Conservation (phyloP, 2,329 filamentous ascomycete species). For the Sclerotinia borealis region DNA sequence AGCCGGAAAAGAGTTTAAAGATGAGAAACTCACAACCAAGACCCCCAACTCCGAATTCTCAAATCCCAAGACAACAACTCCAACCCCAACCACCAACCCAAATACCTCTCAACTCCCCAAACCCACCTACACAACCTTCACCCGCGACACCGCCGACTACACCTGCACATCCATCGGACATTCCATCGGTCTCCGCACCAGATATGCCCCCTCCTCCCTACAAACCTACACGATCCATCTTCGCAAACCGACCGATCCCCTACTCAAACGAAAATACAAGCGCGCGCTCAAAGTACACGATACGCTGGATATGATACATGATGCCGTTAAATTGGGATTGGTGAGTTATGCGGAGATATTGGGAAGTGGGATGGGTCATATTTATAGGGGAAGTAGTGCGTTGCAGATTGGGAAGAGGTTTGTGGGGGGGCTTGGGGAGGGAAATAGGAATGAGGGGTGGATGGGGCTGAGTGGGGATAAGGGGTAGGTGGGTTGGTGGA, state of each 20-base stretch:
- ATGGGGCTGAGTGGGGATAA: conserved; percentile 15
- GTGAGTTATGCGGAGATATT: conserved; percentile 15
- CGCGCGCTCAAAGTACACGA: conserved; percentile 16
- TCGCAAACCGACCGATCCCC: conserved; percentile 12
- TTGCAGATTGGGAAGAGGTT: conserved; percentile 15
- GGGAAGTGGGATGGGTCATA: conserved; percentile 12
- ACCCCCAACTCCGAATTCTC: not conserved
- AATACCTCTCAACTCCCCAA: not conserved
- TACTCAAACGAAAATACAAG: conserved; percentile 14
- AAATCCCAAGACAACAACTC: not conserved
- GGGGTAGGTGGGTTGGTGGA: not conserved
- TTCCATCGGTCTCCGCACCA: conserved; percentile 13
- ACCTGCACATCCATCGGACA: conserved; percentile 12
- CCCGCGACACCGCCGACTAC: conserved; percentile 13
- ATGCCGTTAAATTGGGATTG: conserved; percentile 15
- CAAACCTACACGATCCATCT: conserved; percentile 12
- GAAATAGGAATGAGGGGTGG: conserved; percentile 4
- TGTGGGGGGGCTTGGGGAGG: conserved; percentile 10
- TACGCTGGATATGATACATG: conserved; percentile 17
- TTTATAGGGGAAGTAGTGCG: conserved; percentile 10
- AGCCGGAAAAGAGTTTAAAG: not conserved
- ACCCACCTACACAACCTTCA: conserved; percentile 8
- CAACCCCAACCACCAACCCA: not conserved
- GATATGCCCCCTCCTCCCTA: conserved; percentile 8
- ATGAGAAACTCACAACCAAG: not conserved